Conservation (phyloP, 2,329 filamentous ascomycete species). For the Pseudocercospora pini-densiflorae region DNA sequence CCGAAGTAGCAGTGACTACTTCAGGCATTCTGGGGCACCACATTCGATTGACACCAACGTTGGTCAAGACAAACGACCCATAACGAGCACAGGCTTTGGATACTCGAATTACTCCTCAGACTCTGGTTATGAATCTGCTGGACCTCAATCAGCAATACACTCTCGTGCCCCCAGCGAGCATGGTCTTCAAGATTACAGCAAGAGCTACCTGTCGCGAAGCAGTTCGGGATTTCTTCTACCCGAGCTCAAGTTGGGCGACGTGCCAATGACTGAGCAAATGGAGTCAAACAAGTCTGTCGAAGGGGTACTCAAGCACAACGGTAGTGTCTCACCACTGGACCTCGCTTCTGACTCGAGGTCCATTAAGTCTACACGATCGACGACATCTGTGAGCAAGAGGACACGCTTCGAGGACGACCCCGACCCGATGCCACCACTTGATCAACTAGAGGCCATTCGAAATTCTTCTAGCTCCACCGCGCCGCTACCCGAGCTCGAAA, state of each 20-base stretch:
- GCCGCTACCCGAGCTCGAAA: neutral
- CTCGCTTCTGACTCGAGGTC: slow-evolving; percentile 19
- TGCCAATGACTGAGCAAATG: slow-evolving; percentile 15
- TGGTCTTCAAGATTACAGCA: slow-evolving; percentile 19
- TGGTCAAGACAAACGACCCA: slow-evolving; percentile 10
- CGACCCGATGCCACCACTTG: slow-evolving; percentile 24
- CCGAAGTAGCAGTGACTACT: slow-evolving; percentile 18
- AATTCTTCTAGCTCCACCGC: neutral
- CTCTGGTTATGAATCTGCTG: slow-evolving; percentile 37
- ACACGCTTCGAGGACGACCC: slow-evolving; percentile 23
- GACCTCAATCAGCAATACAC: slow-evolving; percentile 21
- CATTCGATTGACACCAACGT: neutral
- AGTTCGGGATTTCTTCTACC: slow-evolving; percentile 24
- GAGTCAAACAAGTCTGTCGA: slow-evolving; percentile 16
- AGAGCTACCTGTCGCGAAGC: slow-evolving; percentile 9
- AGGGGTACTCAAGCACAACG: slow-evolving; percentile 18
- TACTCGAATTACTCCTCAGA: slow-evolving; percentile 31
- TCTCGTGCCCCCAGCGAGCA: slow-evolving; percentile 34
- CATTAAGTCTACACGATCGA: slow-evolving; percentile 18
- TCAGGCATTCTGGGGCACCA: neutral
- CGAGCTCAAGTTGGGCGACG: slow-evolving; percentile 29
- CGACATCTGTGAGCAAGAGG: slow-evolving; percentile 17
- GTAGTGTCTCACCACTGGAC: slow-evolving; percentile 22
- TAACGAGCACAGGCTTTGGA: slow-evolving; percentile 13
- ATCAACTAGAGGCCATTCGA: slow-evolving; percentile 18